A percentile compares a stretch with the other conserved stretches of the same genome.
Evolutionary conservation across 2,329 filamentous ascomycete genomes (phyloP).

Genomic region (Colletotrichum sp.): DNA sequence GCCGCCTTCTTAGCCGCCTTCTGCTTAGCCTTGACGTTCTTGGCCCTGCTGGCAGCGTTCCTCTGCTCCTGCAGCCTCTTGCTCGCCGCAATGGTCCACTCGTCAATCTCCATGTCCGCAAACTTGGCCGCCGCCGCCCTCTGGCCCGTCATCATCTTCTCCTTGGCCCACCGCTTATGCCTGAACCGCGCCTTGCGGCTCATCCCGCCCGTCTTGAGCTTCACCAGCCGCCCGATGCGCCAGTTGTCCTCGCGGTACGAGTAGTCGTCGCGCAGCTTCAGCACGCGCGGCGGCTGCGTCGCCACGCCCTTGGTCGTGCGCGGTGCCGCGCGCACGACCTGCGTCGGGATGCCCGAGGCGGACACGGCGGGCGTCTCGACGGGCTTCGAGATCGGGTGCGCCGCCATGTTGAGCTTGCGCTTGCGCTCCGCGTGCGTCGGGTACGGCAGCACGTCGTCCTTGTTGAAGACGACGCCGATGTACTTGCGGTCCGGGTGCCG

Average conservation of each 20-base stretch:
- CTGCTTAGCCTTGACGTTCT: constrained; percentile 36
- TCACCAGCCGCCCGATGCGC: constrained; percentile 59
- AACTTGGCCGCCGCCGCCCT: constrained; percentile 39
- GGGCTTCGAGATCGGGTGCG: constrained; percentile 47
- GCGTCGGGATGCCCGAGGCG: constrained; percentile 54
- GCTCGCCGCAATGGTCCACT: constrained; percentile 28
- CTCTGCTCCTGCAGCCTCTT: constrained; percentile 30
- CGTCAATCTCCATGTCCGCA: constrained; percentile 26
- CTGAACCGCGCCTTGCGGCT: constrained; percentile 56
- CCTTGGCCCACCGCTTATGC: constrained; percentile 45
- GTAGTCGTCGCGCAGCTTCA: constrained; percentile 58
- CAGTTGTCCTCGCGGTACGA: constrained; percentile 66
- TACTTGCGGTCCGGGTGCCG: constrained; percentile 87
- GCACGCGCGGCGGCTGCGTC: constrained; percentile 47
- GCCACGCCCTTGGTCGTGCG: constrained; percentile 33
- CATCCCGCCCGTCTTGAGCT: constrained; percentile 38
- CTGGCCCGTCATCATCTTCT: constrained; percentile 44
- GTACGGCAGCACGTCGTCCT: constrained; percentile 79
- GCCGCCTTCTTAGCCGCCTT: constrained; percentile 39
- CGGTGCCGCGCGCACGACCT: constrained; percentile 42
- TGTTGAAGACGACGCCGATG: constrained; percentile 91
- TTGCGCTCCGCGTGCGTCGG: constrained; percentile 75
- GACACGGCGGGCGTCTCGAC: constrained; percentile 44
- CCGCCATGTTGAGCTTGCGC: constrained; percentile 77
- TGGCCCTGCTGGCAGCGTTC: constrained; percentile 27